phyloP scores from a whole-genome alignment of 2,329 filamentous ascomycete genomes.

The Pseudocercospora pini-densiflorae region DNA sequence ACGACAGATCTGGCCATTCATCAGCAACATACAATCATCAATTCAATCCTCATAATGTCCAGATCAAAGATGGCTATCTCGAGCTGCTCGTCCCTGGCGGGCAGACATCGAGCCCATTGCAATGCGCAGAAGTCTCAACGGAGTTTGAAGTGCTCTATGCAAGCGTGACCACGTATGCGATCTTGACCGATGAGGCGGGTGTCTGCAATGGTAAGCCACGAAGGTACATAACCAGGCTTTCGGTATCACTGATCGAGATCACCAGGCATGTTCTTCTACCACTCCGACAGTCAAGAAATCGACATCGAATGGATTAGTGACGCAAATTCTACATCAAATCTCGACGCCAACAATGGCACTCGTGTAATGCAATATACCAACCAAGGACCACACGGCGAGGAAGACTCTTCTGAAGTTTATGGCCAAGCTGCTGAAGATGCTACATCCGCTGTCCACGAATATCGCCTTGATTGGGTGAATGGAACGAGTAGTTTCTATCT shows the following conservation, averaged over 20 bases:
- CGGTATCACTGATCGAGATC: not conserved
- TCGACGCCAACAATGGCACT: slow-evolving; percentile 10
- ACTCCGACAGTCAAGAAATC: slow-evolving; percentile 27
- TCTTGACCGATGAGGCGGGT: slow-evolving; percentile 21
- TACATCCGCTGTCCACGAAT: slow-evolving; percentile 19
- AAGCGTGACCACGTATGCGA: slow-evolving; percentile 23
- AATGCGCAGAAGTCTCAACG: slow-evolving; percentile 21
- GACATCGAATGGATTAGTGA: slow-evolving; percentile 33
- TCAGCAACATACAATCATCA: slow-evolving; percentile 4
- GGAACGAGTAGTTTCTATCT: slow-evolving; percentile 24
- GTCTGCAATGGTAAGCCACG: slow-evolving; percentile 22
- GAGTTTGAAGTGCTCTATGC: slow-evolving; percentile 20
- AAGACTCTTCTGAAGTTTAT: slow-evolving; percentile 6
- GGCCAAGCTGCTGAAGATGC: slow-evolving; percentile 14
- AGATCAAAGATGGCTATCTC: slow-evolving; percentile 19
- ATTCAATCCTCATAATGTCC: slow-evolving; percentile 9
- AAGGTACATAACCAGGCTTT: too few species aligned
- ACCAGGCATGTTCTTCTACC: slow-evolving; percentile 30
- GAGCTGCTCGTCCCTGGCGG: slow-evolving; percentile 22
- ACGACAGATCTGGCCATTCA: not conserved
- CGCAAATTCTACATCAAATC: slow-evolving; percentile 22
- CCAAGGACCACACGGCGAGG: slow-evolving; percentile 12
- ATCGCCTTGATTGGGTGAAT: slow-evolving; percentile 30
- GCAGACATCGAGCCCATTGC: not conserved
- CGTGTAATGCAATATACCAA: slow-evolving; percentile 26